Evolutionary conservation across 179 eudicot genomes (phyloP).

Genomic region (Spinacia oleracea): DNA sequence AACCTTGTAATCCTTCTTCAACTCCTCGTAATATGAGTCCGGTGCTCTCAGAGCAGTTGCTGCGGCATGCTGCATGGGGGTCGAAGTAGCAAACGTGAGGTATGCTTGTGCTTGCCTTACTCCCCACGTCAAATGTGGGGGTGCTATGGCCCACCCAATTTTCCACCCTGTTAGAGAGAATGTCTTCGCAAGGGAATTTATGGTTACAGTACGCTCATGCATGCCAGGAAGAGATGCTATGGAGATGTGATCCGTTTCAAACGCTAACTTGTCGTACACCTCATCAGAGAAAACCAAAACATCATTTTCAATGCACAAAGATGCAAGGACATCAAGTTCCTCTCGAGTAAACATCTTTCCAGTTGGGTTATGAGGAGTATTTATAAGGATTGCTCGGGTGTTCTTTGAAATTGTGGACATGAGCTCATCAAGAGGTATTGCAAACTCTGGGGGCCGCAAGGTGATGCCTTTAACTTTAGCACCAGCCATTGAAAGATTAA

Average conservation of each 20-base stretch:
- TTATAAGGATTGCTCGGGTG: constrained; percentile 83
- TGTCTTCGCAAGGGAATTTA: constrained; percentile 86
- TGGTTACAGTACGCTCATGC: too few relatives aligned
- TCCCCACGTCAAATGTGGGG: constrained; percentile 88
- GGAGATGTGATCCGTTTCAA: constrained; percentile 94
- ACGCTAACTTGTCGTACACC: constrained; percentile 88
- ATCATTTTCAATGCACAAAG: constrained; percentile 80
- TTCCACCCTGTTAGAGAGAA: constrained; percentile 99
- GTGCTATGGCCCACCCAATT: constrained; percentile 98
- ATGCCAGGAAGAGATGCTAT: constrained; percentile 88
- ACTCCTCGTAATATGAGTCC: constrained; percentile 70
- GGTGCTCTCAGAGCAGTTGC: constrained; percentile 78
- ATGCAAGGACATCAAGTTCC: constrained; percentile 70
- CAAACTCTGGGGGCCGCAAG: constrained; percentile 72
- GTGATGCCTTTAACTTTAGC: constrained; percentile 77
- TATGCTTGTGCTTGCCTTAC: constrained; percentile 87
- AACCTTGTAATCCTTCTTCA: constrained; percentile 61
- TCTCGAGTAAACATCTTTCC: constrained; percentile 89
- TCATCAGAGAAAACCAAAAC: constrained; percentile 85
- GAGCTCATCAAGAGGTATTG: constrained; percentile 76
- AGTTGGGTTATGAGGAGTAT: constrained; percentile 94
- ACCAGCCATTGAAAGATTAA: constrained; percentile 97
- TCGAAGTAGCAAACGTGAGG: constrained; percentile 86
- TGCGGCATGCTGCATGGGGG: constrained; percentile 94
- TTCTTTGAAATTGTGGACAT: constrained; percentile 59